Percentiles rank a stretch among this genome's conserved stretches.
phyloP scores from a whole-genome alignment of 1,284 basidiomycete species.

The Ganoderma lucidum region DNA sequence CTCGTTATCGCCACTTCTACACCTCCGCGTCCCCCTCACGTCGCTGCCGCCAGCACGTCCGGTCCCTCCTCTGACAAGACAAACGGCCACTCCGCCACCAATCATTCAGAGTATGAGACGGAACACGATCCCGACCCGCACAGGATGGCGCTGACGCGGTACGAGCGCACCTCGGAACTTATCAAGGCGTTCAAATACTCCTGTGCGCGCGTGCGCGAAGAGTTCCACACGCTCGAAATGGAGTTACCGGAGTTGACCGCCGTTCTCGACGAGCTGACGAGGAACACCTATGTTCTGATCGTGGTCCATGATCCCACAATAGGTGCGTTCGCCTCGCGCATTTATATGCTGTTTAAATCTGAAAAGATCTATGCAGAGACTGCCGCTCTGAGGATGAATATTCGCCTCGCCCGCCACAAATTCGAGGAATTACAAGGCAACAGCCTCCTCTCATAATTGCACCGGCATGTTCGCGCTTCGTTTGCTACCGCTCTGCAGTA shows the following conservation, averaged over 20 bases:
- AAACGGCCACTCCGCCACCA: constrained; percentile 32
- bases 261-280: constrained; percentile 94
- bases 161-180: constrained; percentile 95
- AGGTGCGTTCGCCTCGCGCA: constrained; percentile 55
- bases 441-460: constrained; percentile 48
- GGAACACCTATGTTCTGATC: constrained; percentile 93
- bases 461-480: background rate
- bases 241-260: constrained; percentile 87
- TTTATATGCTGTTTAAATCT: constrained; percentile 12
- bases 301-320: constrained; percentile 89
- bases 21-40: constrained; percentile 35
- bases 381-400: constrained; percentile 84
- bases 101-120: constrained; percentile 17
- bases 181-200: constrained; percentile 96
- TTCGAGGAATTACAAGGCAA: constrained; percentile 86
- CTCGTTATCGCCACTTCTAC: constrained; percentile 90
- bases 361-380: constrained; percentile 61
- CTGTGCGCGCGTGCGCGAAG: constrained; percentile 84
- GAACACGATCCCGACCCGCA: constrained; percentile 49
- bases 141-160: constrained; percentile 80
- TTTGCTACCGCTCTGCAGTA: constrained; percentile 13
- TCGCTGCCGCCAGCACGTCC: constrained; percentile 32
- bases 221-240: constrained; percentile 85
- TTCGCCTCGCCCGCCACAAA: constrained; percentile 81
- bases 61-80: constrained; percentile 39